These are phyloP conservation scores for Sedum album DNA, from an alignment of 164 flowering plant species.

Conservation along the genomic window DNA sequence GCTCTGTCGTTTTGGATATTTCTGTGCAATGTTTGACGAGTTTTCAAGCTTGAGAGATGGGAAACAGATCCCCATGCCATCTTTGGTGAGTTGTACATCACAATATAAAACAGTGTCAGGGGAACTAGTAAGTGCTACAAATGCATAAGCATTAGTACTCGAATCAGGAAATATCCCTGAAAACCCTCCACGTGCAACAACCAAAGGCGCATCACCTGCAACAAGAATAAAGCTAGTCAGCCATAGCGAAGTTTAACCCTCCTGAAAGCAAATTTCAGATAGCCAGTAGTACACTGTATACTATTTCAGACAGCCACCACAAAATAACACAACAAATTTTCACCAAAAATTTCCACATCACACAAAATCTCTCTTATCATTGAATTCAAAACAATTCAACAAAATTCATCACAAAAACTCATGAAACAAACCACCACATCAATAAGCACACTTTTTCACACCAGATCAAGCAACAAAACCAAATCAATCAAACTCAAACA, in stretches of 20 bases:
- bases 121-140: slow-evolving; percentile 20
- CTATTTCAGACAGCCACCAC: background rate
- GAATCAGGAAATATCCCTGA: slow-evolving; percentile 45
- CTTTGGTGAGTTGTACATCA: slow-evolving; percentile 87
- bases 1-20: slow-evolving; percentile 11
- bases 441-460: no score
- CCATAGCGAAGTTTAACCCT: background rate
- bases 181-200: slow-evolving; percentile 45
- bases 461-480: background rate
- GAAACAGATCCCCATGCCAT: slow-evolving; percentile 64
- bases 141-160: slow-evolving; percentile 23
- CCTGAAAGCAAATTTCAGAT: background rate
- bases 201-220: slow-evolving; percentile 50
- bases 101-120: slow-evolving; percentile 51
- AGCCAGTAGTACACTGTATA: background rate
- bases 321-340: background rate
- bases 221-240: slow-evolving; percentile 10
- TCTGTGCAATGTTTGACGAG: slow-evolving; percentile 20
- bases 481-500: background rate
- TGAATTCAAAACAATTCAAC: no score
- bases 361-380: no score
- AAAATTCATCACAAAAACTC: no score
- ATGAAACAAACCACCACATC: no score
- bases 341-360: no score
- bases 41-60: slow-evolving; percentile 47